phyloP scores from a whole-genome alignment of 108 stramenopile species.

The Skeletonema potamos region DNA sequence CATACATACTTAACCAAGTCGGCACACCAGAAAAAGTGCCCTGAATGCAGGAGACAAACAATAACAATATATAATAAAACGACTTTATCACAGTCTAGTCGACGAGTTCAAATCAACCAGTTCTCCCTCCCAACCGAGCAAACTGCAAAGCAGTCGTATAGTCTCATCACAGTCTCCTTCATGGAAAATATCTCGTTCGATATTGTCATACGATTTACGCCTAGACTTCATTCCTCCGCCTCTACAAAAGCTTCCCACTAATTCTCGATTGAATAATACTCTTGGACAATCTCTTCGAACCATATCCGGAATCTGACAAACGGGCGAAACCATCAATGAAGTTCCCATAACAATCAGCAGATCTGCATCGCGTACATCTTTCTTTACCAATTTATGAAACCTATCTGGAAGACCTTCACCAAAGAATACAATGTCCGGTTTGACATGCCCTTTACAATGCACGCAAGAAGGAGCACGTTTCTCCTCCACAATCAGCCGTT shows the following conservation, averaged over 20 bases:
- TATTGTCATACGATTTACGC: slow-evolving; percentile 35
- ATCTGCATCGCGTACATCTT: slow-evolving; percentile 65
- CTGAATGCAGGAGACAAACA: not conserved
- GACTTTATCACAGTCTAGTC: slow-evolving; percentile 2
- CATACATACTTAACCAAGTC: not conserved
- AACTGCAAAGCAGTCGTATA: slow-evolving; percentile 44
- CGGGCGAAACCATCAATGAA: slow-evolving; percentile 54
- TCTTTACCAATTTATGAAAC: slow-evolving; percentile 54
- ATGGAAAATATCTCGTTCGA: slow-evolving; percentile 62
- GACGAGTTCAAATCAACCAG: slow-evolving; percentile 42
- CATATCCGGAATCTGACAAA: slow-evolving; percentile 74
- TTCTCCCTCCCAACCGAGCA: slow-evolving; percentile 80
- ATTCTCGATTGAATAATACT: slow-evolving; percentile 73
- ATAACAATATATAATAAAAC: not conserved
- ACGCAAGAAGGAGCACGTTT: slow-evolving; percentile 61
- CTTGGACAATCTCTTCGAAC: slow-evolving; percentile 51
- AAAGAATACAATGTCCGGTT: slow-evolving; percentile 98
- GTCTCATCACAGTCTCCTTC: slow-evolving; percentile 85
- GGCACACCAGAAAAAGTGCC: not conserved
- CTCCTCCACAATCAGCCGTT: slow-evolving; percentile 61
- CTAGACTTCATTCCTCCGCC: slow-evolving; percentile 38
- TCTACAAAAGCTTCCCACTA: slow-evolving; percentile 54
- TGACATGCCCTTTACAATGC: slow-evolving; percentile 79
- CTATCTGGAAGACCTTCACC: slow-evolving; percentile 84
- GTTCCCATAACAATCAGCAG: slow-evolving; percentile 90